phyloP scores from a whole-genome alignment of 2,329 filamentous ascomycete species.

The Drechslerella coelobrocha region DNA sequence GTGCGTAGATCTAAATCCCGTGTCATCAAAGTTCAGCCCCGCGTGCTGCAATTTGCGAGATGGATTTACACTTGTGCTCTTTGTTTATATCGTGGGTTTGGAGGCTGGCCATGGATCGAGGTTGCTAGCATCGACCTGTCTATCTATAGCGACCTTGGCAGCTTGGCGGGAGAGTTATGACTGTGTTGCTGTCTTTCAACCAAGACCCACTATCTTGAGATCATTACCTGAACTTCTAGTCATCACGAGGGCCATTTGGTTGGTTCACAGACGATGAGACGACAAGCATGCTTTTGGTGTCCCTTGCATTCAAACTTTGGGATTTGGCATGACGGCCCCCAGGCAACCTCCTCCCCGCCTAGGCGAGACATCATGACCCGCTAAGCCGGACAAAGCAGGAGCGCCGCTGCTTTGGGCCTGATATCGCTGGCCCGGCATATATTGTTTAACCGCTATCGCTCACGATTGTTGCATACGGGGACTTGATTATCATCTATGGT shows the following conservation, averaged over 20 bases:
- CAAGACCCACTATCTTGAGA: no score
- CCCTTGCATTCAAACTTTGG: conserved; percentile 37
- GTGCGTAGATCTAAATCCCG: conserved; percentile 16
- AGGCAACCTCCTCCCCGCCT: conserved; percentile 21
- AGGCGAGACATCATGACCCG: conserved; percentile 16
- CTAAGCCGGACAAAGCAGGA: conserved; percentile 44
- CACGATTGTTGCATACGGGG: conserved; percentile 27
- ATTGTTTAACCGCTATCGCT: conserved; percentile 28
- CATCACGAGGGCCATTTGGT: conserved; percentile 36
- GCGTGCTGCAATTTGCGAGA: no score
- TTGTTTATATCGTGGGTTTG: background rate
- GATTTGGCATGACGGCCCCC: conserved; percentile 15
- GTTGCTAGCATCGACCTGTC: no score
- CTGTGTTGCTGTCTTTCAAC: no score
- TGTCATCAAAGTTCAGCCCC: conserved; percentile 2
- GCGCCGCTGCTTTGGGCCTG: conserved; percentile 18
- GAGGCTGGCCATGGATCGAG: no score
- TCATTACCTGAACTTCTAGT: no score
- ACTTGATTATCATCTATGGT: conserved; percentile 34
- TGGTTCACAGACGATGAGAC: conserved; percentile 15
- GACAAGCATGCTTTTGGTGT: conserved; percentile 6
- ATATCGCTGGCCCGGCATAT: conserved; percentile 11
- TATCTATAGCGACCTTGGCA: no score
- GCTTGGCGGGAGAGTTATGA: no score
- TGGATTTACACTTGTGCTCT: no score